These are phyloP conservation scores for Gossypium lobatum DNA, from an alignment of 441 rosid genomes.

Conservation along the genomic window DNA sequence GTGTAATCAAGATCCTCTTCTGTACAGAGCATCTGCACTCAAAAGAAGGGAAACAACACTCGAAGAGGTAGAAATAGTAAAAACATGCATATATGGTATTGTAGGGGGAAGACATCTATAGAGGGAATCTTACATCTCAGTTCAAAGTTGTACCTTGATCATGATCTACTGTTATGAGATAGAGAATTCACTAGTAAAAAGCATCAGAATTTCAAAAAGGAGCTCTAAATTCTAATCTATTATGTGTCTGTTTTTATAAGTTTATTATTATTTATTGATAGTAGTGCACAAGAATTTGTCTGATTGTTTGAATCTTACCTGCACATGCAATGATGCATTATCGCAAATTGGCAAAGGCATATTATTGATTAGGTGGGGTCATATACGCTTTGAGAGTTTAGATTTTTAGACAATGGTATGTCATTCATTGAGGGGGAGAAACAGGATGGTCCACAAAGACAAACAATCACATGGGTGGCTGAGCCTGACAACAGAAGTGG, in stretches of 20 bases:
- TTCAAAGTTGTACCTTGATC: neutral
- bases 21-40: constrained; percentile 28
- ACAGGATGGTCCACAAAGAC: constrained; percentile 10
- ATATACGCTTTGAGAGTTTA: neutral
- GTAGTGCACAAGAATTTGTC: neutral
- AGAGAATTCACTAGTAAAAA: neutral
- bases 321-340: neutral
- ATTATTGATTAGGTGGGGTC: neutral
- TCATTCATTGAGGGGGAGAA: constrained; percentile 15
- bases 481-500: constrained; percentile 20
- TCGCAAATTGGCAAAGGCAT: neutral
- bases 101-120: neutral
- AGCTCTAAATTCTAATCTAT: neutral
- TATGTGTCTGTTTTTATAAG: neutral
- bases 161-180: neutral
- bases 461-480: constrained; percentile 32
- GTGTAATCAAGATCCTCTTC: constrained; percentile 18
- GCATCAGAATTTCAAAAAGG: neutral
- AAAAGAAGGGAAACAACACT: constrained; percentile 7
- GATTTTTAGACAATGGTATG: neutral
- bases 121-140: neutral
- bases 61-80: neutral
- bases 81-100: neutral
- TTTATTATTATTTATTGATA: neutral
- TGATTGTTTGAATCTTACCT: neutral